phyloP scores from a whole-genome alignment of 2,329 filamentous ascomycete genomes.

The Ascocoryne sarcoides region DNA sequence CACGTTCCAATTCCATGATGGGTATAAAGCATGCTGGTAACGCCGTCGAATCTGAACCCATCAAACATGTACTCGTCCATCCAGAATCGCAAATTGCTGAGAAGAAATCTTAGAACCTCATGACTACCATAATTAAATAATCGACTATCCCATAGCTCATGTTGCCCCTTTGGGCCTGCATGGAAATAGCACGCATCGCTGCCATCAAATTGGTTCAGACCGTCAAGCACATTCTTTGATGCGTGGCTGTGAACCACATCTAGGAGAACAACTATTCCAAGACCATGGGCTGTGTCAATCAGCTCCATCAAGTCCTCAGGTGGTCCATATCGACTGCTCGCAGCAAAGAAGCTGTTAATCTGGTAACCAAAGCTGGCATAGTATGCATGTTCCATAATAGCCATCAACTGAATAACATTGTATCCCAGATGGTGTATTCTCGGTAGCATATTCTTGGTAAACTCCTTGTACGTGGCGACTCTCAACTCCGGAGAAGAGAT shows the following conservation, averaged over 20 bases:
- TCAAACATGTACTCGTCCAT: slow-evolving; percentile 98
- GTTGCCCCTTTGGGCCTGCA: slow-evolving; percentile 69
- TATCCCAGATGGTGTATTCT: slow-evolving; percentile 86
- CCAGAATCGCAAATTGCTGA: slow-evolving; percentile 96
- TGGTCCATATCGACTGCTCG: slow-evolving; percentile 86
- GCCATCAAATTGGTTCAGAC: slow-evolving; percentile 91
- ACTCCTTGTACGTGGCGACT: slow-evolving; percentile 95
- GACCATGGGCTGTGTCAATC: slow-evolving; percentile 83
- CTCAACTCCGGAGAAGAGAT: slow-evolving; percentile 87
- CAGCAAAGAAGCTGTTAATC: slow-evolving; percentile 97
- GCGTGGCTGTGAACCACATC: slow-evolving; percentile 98
- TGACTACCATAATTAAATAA: slow-evolving; percentile 96
- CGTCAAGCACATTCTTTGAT: slow-evolving; percentile 93
- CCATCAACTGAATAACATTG: slow-evolving; percentile 98
- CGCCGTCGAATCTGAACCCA: slow-evolving; percentile 94
- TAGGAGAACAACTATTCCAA: slow-evolving; percentile 85
- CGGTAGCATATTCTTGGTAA: slow-evolving; percentile 84
- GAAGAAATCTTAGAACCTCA: slow-evolving; percentile 88
- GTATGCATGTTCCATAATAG: slow-evolving; percentile 98
- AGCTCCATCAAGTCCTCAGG: slow-evolving; percentile 96
- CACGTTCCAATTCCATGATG: slow-evolving; percentile 97
- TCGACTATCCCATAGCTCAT: slow-evolving; percentile 92
- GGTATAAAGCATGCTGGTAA: slow-evolving; percentile 94
- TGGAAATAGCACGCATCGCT: slow-evolving; percentile 97
- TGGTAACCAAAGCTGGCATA: slow-evolving; percentile 99